Evolutionary conservation across 345 rosid genomes (phyloP), one percentile per base, ranked within the genome.

Genomic region (Eucalyptus polybractea): DNA sequence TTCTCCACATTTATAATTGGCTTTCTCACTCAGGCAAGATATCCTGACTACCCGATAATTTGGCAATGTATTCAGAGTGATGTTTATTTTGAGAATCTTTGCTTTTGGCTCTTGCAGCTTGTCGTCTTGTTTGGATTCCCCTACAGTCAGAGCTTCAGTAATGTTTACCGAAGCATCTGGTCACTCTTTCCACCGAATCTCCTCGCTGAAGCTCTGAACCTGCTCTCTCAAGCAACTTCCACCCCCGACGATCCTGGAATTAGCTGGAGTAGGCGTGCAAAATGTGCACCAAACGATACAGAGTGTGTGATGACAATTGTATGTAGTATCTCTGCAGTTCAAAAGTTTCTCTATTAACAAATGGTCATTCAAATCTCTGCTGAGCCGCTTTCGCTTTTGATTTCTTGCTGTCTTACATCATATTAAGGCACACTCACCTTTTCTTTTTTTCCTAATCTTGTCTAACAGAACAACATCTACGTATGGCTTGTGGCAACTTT

Each of bases 151-250:
- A 67, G 11, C 11, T 90, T 80, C 49, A 88, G 95, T 87, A 56
- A 24, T 33, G 65, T 88, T 15, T 58, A 92, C 54, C 92, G 93
- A 89, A 47, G 50, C 88, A 47, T 97, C 92, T 97, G 99, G 99
- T 97, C 99, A 29, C 86, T 97, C 40, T 97, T 95, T 93, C 98
- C 98, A 13, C 99, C 99, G 9, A 97, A 96, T 95, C 97, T 95
- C 90, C 95, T 97, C 53, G 97, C 98, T 21, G 80, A 93, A 89
- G 94, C 95, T 86, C 91, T 97, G 88, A 87, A 88, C 19, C 87
- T 93, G 76, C 99, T 97, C 86, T 92, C 96, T 87, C 91, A 67
- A 50, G 99, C 98, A 87, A 96, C 98, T 87, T 76, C 91, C 88
- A 94, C 96, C 88, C 96, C 96, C 27, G 94, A 92, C 90, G 98